phyloP scores from a whole-genome alignment of 345 rosid genomes.

The Bruguiera parviflora region DNA sequence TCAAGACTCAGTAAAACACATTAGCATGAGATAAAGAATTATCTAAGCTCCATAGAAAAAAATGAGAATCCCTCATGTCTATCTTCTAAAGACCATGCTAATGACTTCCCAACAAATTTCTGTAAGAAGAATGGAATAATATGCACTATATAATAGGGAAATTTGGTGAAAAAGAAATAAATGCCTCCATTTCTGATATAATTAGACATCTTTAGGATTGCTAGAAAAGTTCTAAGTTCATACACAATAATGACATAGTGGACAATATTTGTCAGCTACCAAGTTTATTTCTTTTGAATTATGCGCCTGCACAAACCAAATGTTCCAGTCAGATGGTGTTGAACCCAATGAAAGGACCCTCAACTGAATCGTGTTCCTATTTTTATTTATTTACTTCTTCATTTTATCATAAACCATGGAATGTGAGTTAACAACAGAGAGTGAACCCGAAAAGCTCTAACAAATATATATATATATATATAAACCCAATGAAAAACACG shows the following conservation, averaged over 20 bases:
- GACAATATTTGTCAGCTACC: constrained; percentile 43
- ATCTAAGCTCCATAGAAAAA: background rate
- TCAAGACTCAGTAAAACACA: background rate
- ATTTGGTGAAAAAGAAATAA: background rate
- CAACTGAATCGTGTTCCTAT: constrained; percentile 1
- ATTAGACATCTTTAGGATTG: constrained; percentile 25
- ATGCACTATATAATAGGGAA: background rate
- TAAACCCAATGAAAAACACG: background rate
- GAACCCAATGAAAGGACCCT: constrained; percentile 25
- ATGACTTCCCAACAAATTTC: background rate
- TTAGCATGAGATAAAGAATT: background rate
- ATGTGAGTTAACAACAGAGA: background rate
- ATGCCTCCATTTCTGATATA: constrained; percentile 12
- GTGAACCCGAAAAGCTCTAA: background rate
- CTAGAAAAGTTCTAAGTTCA: constrained; percentile 32
- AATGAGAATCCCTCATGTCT: background rate
- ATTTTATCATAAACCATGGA: background rate
- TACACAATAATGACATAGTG: constrained; percentile 62
- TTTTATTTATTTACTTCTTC: background rate
- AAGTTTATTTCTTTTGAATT: constrained; percentile 51
- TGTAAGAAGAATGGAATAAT: background rate
- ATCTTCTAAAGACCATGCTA: background rate
- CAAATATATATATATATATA: background rate
- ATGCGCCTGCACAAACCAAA: constrained; percentile 98
- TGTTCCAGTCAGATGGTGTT: constrained; percentile 42